Conservation (phyloP, 78 protist genomes). For the Salpingoeca rosetta region DNA sequence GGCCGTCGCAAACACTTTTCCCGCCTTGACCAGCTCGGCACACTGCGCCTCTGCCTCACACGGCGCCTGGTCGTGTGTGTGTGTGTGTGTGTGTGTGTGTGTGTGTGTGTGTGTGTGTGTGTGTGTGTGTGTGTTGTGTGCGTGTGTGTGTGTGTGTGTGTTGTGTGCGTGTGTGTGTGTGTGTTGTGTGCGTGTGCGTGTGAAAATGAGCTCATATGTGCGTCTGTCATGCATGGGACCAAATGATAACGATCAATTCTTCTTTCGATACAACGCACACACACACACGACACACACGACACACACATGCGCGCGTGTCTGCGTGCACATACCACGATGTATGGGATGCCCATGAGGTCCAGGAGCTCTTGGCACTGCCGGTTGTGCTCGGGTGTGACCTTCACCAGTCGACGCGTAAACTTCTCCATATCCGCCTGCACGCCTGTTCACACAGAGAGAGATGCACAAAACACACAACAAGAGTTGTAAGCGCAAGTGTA, state of each 20-base stretch:
- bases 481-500: too few relatives aligned
- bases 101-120: too few relatives aligned
- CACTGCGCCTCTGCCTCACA: slow-evolving; percentile 99
- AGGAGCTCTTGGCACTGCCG: slow-evolving; percentile 84
- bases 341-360: slow-evolving; percentile 93
- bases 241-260: too few relatives aligned
- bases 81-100: not conserved
- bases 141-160: too few relatives aligned
- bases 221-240: too few relatives aligned
- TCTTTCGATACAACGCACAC: too few relatives aligned
- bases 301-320: not conserved
- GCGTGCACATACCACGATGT: not conserved
- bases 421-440: slow-evolving; percentile 60
- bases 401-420: slow-evolving; percentile 33
- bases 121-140: too few relatives aligned
- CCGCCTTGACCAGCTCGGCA: slow-evolving; percentile 66
- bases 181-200: too few relatives aligned
- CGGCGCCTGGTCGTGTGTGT: slow-evolving; percentile 58
- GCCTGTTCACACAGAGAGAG: not conserved
- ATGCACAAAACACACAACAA: too few relatives aligned
- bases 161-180: too few relatives aligned
- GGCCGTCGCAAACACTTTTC: slow-evolving; percentile 73
- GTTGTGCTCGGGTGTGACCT: slow-evolving; percentile 71
- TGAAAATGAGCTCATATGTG: too few relatives aligned
- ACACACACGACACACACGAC: too few relatives aligned